Evolutionary conservation across 1,284 basidiomycete species (phyloP).

Genomic region (Ceratobasidium sp.): DNA sequence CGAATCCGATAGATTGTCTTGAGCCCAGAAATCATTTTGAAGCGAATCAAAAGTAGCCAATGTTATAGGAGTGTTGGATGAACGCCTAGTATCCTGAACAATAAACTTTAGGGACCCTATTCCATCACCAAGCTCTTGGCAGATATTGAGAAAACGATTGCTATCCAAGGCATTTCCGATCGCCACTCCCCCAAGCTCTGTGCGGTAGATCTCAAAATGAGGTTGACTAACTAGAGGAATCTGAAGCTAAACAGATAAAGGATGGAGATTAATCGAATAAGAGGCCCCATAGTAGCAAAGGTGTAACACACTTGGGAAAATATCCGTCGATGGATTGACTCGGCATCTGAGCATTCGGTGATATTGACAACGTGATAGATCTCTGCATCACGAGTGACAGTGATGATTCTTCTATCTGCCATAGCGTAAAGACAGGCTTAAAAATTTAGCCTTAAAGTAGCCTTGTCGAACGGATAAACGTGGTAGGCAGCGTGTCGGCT

Average conservation of each 20-base stretch:
- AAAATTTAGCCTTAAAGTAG: too few species aligned
- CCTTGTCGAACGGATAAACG: too few species aligned
- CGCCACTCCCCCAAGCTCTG: constrained; percentile 79
- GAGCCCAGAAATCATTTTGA: neutral
- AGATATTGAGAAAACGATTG: constrained; percentile 72
- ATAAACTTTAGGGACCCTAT: constrained; percentile 82
- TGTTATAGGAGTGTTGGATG: neutral
- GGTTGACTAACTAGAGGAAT: constrained; percentile 83
- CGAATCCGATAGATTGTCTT: too few species aligned
- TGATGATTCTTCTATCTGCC: constrained; percentile 62
- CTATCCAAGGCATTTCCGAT: constrained; percentile 73
- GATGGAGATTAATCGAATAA: neutral
- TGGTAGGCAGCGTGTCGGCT: too few species aligned
- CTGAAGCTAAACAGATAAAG: constrained; percentile 71
- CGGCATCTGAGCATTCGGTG: constrained; percentile 68
- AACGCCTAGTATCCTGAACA: constrained; percentile 55
- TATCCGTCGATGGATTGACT: constrained; percentile 82
- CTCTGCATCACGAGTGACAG: constrained; percentile 84
- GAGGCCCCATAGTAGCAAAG: constrained; percentile 21
- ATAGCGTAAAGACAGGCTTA: too few species aligned
- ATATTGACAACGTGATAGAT: constrained; percentile 81
- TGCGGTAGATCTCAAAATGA: constrained; percentile 79
- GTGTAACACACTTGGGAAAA: constrained; percentile 73
- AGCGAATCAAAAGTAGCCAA: neutral
- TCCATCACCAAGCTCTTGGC: constrained; percentile 72